Evolutionary conservation across 2,329 filamentous ascomycete species (phyloP).

Genomic region (Aspergillus proliferans): DNA sequence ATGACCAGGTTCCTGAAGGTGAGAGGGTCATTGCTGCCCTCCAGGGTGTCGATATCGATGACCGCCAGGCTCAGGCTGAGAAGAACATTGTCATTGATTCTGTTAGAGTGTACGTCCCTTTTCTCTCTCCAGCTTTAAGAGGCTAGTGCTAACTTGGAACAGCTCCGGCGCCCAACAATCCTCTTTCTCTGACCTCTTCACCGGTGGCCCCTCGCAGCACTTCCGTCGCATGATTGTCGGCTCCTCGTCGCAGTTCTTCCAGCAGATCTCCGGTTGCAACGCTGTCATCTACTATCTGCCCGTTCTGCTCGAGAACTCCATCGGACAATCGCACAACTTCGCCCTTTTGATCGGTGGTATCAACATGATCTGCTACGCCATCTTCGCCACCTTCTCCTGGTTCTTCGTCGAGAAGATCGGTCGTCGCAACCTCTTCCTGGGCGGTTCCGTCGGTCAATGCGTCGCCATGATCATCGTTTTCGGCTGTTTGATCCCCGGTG

Average conservation of each 20-base stretch:
- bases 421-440: slow-evolving; percentile 1
- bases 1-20: slow-evolving; percentile 36
- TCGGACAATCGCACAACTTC: background rate
- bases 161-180: slow-evolving; percentile 1
- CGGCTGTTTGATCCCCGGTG: slow-evolving; percentile 6
- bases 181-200: background rate
- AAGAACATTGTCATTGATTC: slow-evolving; percentile 1
- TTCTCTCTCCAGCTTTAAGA: background rate
- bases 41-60: slow-evolving; percentile 32
- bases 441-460: background rate
- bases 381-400: slow-evolving; percentile 1
- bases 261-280: slow-evolving; percentile 1
- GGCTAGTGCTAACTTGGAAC: background rate
- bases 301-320: background rate
- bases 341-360: slow-evolving; percentile 1
- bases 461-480: slow-evolving; percentile 1
- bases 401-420: slow-evolving; percentile 1
- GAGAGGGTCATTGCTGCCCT: slow-evolving; percentile 42
- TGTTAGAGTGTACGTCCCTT: slow-evolving; percentile 31
- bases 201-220: background rate
- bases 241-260: slow-evolving; percentile 1
- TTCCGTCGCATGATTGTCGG: slow-evolving; percentile 1
- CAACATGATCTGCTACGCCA: slow-evolving; percentile 1
- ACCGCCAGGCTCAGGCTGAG: background rate
- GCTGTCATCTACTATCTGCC: slow-evolving; percentile 2